A percentile compares a stretch with the other conserved stretches of the same genome.
phyloP scores from a whole-genome alignment of 176 grass and related monocot species.

The Themeda triandra region DNA sequence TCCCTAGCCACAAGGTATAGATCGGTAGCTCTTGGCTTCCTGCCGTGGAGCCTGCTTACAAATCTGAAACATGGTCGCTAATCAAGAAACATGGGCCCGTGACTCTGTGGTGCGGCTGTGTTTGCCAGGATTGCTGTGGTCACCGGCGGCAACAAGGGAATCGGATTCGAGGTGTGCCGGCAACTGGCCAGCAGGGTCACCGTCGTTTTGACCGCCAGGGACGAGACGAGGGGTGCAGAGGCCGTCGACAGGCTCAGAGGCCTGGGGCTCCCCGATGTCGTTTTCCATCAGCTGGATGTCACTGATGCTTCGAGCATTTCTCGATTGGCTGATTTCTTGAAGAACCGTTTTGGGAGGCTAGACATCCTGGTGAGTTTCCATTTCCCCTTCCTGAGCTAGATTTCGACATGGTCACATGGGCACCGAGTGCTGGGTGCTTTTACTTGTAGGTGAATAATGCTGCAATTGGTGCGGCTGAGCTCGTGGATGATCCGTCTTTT shows the following conservation, averaged over 20 bases:
- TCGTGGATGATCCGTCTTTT: slow-evolving; percentile 18
- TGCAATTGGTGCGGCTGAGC: not conserved
- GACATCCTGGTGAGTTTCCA: slow-evolving; percentile 20
- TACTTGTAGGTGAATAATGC: slow-evolving; percentile 36
- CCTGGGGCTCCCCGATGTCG: not conserved
- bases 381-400: not conserved
- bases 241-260: slow-evolving; percentile 28
- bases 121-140: slow-evolving; percentile 52
- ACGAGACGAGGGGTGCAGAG: slow-evolving; percentile 35
- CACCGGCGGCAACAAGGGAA: slow-evolving; percentile 60
- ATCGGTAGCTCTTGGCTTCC: too few species aligned
- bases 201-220: slow-evolving; percentile 48
- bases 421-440: not conserved
- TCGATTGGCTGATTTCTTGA: slow-evolving; percentile 26
- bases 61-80: not conserved
- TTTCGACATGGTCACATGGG: not conserved
- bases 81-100: too few species aligned
- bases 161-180: slow-evolving; percentile 56
- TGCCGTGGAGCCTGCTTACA: not conserved
- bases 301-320: slow-evolving; percentile 26
- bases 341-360: slow-evolving; percentile 29
- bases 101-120: not conserved
- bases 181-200: slow-evolving; percentile 31
- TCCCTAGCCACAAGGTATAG: not conserved
- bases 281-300: slow-evolving; percentile 32